These are phyloP conservation scores for Pyrenophora graminea DNA, from an alignment of 2,329 filamentous ascomycete species.

Conservation along the genomic window DNA sequence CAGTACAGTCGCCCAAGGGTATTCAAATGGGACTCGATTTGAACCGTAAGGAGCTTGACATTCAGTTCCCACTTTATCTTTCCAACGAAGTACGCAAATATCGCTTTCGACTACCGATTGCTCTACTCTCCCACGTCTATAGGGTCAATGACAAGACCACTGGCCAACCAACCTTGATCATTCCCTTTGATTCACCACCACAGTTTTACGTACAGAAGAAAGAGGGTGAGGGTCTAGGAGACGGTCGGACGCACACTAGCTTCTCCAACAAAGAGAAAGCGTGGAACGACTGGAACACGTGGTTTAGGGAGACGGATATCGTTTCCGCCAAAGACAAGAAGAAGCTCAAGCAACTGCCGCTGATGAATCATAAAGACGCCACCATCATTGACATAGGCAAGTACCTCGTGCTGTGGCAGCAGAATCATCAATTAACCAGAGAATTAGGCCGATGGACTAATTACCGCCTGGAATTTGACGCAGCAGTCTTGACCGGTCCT, in stretches of 20 bases:
- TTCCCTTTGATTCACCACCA: conserved; percentile 47
- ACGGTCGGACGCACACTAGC: conserved; percentile 11
- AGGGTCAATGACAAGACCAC: conserved; percentile 17
- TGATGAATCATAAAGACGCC: conserved; percentile 48
- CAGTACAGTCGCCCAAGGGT: conserved; percentile 33
- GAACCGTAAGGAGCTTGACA: conserved; percentile 48
- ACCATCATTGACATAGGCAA: conserved; percentile 64
- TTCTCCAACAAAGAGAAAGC: conserved; percentile 29
- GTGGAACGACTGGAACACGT: conserved; percentile 64
- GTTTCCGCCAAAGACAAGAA: conserved; percentile 47
- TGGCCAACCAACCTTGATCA: conserved; percentile 27
- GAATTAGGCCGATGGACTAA: conserved; percentile 63
- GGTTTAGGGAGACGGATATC: conserved; percentile 68
- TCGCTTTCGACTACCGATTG: conserved; percentile 52
- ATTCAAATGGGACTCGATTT: conserved; percentile 51
- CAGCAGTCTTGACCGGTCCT: conserved; percentile 30
- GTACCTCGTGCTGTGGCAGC: conserved; percentile 4
- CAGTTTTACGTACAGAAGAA: conserved; percentile 49
- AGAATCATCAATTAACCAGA: not conserved
- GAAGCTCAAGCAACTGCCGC: conserved; percentile 21
- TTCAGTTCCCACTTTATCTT: conserved; percentile 50
- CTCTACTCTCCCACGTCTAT: conserved; percentile 50
- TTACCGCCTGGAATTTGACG: conserved; percentile 58
- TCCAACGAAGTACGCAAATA: conserved; percentile 31
- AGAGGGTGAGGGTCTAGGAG: conserved; percentile 15